These are phyloP conservation scores for Dryadomyces quercivorus DNA, from an alignment of 2,329 filamentous ascomycete species.

Conservation along the genomic window DNA sequence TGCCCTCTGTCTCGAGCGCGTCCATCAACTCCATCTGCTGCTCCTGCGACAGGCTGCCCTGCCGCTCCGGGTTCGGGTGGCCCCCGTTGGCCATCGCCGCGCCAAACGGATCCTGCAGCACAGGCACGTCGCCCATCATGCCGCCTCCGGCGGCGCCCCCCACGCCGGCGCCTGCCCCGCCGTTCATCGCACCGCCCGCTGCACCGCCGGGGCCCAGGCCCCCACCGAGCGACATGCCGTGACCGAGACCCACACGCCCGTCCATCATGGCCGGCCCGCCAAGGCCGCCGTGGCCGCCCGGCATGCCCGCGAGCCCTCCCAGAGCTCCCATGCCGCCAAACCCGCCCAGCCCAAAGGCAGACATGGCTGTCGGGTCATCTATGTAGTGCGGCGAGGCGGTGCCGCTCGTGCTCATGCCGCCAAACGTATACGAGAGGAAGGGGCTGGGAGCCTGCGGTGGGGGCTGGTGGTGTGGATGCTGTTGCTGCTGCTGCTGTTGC, in stretches of 20 bases:
- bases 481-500: not conserved
- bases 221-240: not conserved
- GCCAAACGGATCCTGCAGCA: conserved; percentile 8
- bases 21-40: conserved; percentile 78
- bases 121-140: not conserved
- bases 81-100: conserved; percentile 9
- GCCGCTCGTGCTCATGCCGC: conserved; percentile 17
- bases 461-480: not conserved
- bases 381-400: conserved; percentile 5
- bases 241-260: not conserved
- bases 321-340: conserved; percentile 7
- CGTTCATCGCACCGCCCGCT: not conserved
- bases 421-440: conserved; percentile 38
- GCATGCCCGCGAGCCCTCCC: conserved; percentile 2
- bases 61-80: conserved; percentile 30
- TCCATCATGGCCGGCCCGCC: conserved; percentile 1
- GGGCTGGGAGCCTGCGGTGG: conserved; percentile 26
- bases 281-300: conserved; percentile 5
- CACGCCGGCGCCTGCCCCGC: not conserved
- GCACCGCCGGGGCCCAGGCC: too few species aligned
- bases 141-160: not conserved
- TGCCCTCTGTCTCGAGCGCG: conserved; percentile 57
- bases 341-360: conserved; percentile 12
- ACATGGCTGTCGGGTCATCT: conserved; percentile 10
- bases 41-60: conserved; percentile 62